Conservation (phyloP, 371 early-diverging fungal genomes). For the Mortierella sp. region DNA sequence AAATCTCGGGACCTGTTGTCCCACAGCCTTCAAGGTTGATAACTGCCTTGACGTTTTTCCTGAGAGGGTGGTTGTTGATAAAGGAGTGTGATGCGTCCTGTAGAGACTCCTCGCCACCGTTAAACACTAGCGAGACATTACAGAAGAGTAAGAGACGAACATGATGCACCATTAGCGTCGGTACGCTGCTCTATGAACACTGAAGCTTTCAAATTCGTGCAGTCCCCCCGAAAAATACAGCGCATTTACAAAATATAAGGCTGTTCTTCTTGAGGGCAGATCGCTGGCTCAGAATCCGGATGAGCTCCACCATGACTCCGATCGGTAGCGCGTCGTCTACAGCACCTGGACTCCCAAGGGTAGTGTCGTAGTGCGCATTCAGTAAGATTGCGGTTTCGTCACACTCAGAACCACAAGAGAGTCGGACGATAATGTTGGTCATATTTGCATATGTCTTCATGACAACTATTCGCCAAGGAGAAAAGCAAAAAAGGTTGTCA, state of each 20-base stretch:
- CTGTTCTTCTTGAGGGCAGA: constrained; percentile 64
- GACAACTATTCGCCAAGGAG: constrained; percentile 59
- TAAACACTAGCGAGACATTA: constrained; percentile 65
- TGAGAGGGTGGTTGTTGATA: constrained; percentile 72
- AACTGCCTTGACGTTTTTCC: constrained; percentile 71
- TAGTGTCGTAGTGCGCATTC: constrained; percentile 81
- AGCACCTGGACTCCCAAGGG: constrained; percentile 71
- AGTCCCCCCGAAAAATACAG: not conserved
- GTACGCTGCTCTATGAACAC: not conserved
- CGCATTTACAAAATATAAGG: constrained; percentile 67
- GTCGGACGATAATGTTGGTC: constrained; percentile 79
- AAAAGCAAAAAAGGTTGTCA: not conserved
- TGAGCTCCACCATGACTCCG: constrained; percentile 82
- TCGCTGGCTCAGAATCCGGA: constrained; percentile 71
- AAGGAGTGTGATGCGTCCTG: constrained; percentile 86
- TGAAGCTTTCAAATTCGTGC: too few species aligned
- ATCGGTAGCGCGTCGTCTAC: constrained; percentile 79
- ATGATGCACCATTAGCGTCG: not conserved
- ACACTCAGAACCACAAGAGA: constrained; percentile 77
- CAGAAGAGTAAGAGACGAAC: not conserved
- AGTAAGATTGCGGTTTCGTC: constrained; percentile 75
- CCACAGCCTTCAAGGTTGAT: constrained; percentile 85
- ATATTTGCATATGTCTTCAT: constrained; percentile 77
- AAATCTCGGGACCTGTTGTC: constrained; percentile 75
- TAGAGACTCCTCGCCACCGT: constrained; percentile 85